Base-by-base conservation (phyloP, 768 basidiomycete species). In the Amanita polypyramis region DNA sequence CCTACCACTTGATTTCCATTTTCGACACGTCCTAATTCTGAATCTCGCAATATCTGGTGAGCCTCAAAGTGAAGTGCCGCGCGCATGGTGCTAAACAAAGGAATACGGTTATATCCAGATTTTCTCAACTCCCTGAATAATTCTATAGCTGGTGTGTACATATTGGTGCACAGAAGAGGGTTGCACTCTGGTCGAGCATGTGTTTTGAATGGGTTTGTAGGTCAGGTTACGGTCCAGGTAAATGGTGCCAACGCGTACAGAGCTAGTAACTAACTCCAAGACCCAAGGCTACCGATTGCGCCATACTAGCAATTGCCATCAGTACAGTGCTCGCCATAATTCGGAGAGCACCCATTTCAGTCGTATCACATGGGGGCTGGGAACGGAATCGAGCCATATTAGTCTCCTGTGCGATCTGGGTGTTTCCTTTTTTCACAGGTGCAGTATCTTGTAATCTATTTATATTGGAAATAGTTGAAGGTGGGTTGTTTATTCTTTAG, bases 161-260 rank as follows among this genome's bases (percentile, higher is more conserved):
- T 52, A 27, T 20, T 50, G 15, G 43, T 43, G 7, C 36, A 32
- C 9, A 32, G 39, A 11, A 38, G 17, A 19, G 46, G 29, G 5
- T 23, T 52, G 27, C 29, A 21, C 9, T 17, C 32, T 7, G 49
- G 51, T n/a, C 35, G 15, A 10, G 49, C 29, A 21, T 52, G 51
- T 20, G 20, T 39, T 21, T 44, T 52, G n/a, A 52, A 52, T 32
- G 51, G 51, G 11, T 45, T 52, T 9, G 35, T 43, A 7, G 49
- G 48, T 9, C 51, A 52, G 20, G 33, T 52, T 8, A 52, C 51
- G 10, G 48, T 49, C 15, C 51, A 50, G 43, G 51, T 52, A n/a
- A 49, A 4, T 23, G 15, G 0, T 38, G 21, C 9, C 7, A 12
- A 5, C 17, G 3, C 2, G 15, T 2, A 41, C n/a, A 12, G 10